phyloP scores from a whole-genome alignment of 75 land plant genomes.

The Pinus tabuliformis region DNA sequence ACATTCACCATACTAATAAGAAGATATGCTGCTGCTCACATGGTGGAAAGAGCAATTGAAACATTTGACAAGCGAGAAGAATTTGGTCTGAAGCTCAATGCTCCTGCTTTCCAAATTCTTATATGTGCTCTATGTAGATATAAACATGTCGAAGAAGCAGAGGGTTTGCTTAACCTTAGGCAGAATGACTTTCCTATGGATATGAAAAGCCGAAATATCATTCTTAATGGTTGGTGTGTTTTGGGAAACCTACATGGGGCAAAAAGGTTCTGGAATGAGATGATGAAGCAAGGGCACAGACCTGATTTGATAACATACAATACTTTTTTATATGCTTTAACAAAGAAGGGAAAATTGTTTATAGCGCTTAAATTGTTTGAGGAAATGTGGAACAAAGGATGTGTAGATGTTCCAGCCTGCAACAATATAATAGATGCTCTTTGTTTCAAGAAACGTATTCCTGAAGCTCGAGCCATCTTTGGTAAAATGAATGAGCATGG shows the following conservation, averaged over 20 bases:
- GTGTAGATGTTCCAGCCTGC: constrained; percentile 59
- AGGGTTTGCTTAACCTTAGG: constrained; percentile 34
- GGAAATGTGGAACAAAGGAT: constrained; percentile 58
- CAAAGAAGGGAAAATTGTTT: constrained; percentile 63
- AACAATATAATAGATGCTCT: constrained; percentile 64
- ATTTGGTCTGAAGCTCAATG: constrained; percentile 34
- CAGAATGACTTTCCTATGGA: constrained; percentile 26
- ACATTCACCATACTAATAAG: constrained; percentile 34
- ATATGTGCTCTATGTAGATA: constrained; percentile 51
- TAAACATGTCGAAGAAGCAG: constrained; percentile 63
- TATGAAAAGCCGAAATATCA: constrained; percentile 56
- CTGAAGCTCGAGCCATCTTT: constrained; percentile 47
- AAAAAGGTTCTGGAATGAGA: constrained; percentile 60
- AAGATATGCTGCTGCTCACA: constrained; percentile 51
- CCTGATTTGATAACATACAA: constrained; percentile 56
- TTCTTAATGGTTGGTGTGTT: constrained; percentile 77
- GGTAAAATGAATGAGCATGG: constrained; percentile 51
- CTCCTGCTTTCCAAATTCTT: constrained; percentile 45
- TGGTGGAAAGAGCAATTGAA: constrained; percentile 40
- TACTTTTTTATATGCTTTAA: constrained; percentile 45
- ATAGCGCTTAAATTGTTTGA: constrained; percentile 53
- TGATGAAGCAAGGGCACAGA: constrained; percentile 39
- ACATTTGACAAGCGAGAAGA: constrained; percentile 41
- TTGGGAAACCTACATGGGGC: constrained; percentile 42
- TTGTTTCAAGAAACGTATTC: constrained; percentile 63